Conservation (phyloP, 2,329 filamentous ascomycete genomes). For the Fusarium sp. region DNA sequence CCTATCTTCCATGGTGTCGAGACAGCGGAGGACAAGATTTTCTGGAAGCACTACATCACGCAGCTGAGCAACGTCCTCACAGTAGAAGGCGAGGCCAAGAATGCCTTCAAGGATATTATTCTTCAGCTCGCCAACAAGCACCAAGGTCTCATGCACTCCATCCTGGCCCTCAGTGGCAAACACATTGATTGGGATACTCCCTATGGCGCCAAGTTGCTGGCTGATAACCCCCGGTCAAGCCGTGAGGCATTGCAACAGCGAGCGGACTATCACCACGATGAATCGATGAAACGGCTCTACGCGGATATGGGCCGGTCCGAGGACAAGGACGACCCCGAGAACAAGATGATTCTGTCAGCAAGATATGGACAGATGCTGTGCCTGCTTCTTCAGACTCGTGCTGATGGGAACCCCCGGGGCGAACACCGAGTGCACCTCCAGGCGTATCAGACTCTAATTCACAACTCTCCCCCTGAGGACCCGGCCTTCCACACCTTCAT, state of each 20-base stretch:
- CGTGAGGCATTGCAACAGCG: constrained; percentile 61
- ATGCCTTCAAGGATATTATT: constrained; percentile 87
- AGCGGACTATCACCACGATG: constrained; percentile 67
- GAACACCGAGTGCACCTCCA: constrained; percentile 85
- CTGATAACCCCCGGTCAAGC: constrained; percentile 61
- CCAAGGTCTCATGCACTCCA: constrained; percentile 88
- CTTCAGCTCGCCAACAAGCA: constrained; percentile 85
- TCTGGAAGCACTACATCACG: constrained; percentile 86
- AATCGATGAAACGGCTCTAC: constrained; percentile 65
- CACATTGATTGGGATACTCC: constrained; percentile 74
- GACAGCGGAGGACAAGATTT: constrained; percentile 80
- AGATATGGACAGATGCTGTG: constrained; percentile 74
- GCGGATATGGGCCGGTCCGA: constrained; percentile 58
- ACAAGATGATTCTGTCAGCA: constrained; percentile 63
- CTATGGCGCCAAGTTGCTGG: constrained; percentile 66
- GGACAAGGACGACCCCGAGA: constrained; percentile 57
- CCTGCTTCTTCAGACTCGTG: constrained; percentile 67
- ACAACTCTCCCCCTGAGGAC: constrained; percentile 70
- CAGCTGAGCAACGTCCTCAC: constrained; percentile 85
- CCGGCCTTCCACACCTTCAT: constrained; percentile 73
- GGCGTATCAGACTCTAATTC: constrained; percentile 80
- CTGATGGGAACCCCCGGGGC: constrained; percentile 68
- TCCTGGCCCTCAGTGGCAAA: constrained; percentile 84
- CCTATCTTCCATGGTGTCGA: constrained; percentile 85
- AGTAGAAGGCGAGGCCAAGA: constrained; percentile 82